These are phyloP conservation scores for Umbellularia californica DNA, from an alignment of 164 flowering plant genomes.

Conservation along the genomic window DNA sequence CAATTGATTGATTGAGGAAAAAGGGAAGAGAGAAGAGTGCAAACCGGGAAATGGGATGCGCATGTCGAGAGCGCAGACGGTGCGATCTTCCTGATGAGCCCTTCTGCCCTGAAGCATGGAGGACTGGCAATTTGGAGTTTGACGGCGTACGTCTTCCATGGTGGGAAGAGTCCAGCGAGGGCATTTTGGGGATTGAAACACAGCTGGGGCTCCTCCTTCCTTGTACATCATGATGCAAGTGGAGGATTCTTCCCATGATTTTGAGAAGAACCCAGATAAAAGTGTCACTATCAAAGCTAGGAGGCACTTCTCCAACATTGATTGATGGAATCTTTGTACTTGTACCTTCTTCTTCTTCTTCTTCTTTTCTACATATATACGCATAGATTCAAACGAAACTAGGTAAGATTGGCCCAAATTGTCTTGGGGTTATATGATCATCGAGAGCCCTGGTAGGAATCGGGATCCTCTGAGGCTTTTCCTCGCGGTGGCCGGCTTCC, in stretches of 20 bases:
- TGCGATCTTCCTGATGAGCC: constrained; percentile 44
- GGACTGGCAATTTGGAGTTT: constrained; percentile 44
- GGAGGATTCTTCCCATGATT: constrained; percentile 52
- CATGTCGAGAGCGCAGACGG: constrained; percentile 66
- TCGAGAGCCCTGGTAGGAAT: too few relatives aligned
- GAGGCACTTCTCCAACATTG: background rate
- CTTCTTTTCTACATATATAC: too few relatives aligned
- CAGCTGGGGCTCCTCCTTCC: constrained; percentile 96
- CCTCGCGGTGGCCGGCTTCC: too few relatives aligned
- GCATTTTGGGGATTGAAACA: constrained; percentile 87
- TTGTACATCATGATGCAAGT: constrained; percentile 79
- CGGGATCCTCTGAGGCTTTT: too few relatives aligned
- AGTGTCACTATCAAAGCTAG: constrained; percentile 14
- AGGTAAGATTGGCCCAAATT: too few relatives aligned
- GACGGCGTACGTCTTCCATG: constrained; percentile 24
- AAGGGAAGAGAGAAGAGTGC: background rate
- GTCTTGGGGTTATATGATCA: too few relatives aligned
- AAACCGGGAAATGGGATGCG: constrained; percentile 84
- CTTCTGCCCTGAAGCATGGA: constrained; percentile 76
- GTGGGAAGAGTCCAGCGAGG: constrained; percentile 76
- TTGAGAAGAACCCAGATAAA: background rate
- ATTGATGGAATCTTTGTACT: too few relatives aligned
- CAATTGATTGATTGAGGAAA: too few relatives aligned
- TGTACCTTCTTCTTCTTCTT: too few relatives aligned
- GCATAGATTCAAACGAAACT: too few relatives aligned